A percentile compares a stretch with the other conserved stretches of the same genome.
Conservation (phyloP, 768 basidiomycete species). For the Mycena latifolia region DNA sequence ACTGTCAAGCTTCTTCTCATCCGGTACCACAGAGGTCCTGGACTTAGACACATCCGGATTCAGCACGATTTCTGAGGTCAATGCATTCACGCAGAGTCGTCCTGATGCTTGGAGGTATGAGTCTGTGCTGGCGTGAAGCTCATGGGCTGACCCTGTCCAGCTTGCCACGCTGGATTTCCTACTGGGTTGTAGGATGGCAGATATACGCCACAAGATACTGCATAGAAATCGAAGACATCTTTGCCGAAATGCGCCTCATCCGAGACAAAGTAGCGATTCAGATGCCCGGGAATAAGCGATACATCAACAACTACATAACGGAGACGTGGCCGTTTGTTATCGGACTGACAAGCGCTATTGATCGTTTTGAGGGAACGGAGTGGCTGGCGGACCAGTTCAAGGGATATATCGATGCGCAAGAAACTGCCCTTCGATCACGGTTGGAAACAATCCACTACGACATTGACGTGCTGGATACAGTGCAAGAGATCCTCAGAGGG, state of each 20-base stretch:
- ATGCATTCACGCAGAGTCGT: too few species aligned
- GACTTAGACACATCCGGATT: slow-evolving; percentile 25
- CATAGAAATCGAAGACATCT: slow-evolving; percentile 29
- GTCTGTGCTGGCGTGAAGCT: too few species aligned
- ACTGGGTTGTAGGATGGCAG: too few species aligned
- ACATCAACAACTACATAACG: slow-evolving; percentile 5
- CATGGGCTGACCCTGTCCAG: too few species aligned
- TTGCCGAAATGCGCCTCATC: slow-evolving; percentile 16
- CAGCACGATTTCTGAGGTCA: slow-evolving; percentile 24
- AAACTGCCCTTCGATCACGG: not conserved
- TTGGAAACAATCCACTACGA: slow-evolving; percentile 18
- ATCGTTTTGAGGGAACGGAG: not conserved
- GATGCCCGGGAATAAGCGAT: slow-evolving; percentile 36
- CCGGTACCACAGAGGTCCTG: slow-evolving; percentile 14
- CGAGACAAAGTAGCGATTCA: not conserved
- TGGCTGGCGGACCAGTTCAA: not conserved
- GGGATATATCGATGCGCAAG: not conserved
- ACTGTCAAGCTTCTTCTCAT: not conserved
- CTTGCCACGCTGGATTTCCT: too few species aligned
- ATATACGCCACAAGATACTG: too few species aligned
- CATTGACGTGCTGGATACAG: slow-evolving; percentile 2
- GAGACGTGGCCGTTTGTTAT: not conserved
- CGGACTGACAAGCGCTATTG: slow-evolving; percentile 4
- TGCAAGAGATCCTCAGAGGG: too few species aligned
- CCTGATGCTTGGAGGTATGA: too few species aligned